Conservation (phyloP, 495 filamentous ascomycete genomes). For the Zalerion maritima region DNA sequence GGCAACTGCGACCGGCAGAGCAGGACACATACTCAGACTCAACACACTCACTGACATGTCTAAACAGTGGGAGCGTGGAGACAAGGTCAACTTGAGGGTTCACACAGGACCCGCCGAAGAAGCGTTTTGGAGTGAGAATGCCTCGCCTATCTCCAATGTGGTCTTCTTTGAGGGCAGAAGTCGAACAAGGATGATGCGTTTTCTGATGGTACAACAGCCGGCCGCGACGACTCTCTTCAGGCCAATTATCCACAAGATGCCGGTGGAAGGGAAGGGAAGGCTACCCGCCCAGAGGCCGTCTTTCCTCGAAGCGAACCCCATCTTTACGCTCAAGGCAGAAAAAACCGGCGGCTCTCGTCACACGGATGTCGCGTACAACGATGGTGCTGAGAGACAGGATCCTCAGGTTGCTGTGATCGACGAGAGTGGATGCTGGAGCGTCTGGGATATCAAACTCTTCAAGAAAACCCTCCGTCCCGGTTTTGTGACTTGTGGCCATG, state of each 20-base stretch:
- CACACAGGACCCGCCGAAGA: conserved; percentile 24
- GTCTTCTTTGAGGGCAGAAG: conserved; percentile 42
- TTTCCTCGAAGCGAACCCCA: conserved; percentile 44
- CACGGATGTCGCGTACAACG: conserved; percentile 65
- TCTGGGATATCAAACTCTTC: conserved; percentile 47
- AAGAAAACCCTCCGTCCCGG: conserved; percentile 3
- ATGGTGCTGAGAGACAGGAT: conserved; percentile 41
- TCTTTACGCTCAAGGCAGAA: conserved; percentile 37
- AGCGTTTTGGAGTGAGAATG: conserved; percentile 40
- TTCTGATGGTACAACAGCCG: conserved; percentile 48
- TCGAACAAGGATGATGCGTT: conserved; percentile 30
- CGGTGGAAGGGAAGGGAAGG: conserved; percentile 6
- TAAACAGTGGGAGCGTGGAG: conserved; percentile 33
- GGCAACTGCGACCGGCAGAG: conserved; percentile 34
- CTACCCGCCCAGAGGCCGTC: conserved; percentile 18
- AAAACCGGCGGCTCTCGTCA: conserved; percentile 45
- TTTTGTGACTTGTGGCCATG: conserved; percentile 11
- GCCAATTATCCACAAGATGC: conserved; percentile 28
- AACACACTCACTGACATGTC: conserved; percentile 21
- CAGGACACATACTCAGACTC: conserved; percentile 37
- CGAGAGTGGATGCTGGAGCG: conserved; percentile 53
- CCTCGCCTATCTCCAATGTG: conserved; percentile 49
- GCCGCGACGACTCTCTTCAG: conserved; percentile 42
- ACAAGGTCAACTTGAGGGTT: conserved; percentile 20
- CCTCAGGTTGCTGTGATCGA: conserved; percentile 61